phyloP scores from a whole-genome alignment of 2,329 filamentous ascomycete species.

The Cryphonectria radicalis region DNA sequence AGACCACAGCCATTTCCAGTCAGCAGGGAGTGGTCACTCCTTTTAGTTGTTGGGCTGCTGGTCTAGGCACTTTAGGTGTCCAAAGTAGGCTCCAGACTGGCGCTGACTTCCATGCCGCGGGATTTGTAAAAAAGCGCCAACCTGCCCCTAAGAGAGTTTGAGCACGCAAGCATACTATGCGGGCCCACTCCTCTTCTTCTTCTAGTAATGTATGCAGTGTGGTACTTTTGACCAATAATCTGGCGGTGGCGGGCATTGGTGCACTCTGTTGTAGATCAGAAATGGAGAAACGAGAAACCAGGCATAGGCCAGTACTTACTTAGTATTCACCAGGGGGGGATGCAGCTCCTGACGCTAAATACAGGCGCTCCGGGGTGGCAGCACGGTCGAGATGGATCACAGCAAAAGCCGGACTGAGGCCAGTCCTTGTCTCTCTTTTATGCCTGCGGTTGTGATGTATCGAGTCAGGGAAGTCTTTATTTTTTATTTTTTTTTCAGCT shows the following conservation, averaged over 20 bases:
- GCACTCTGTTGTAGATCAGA: neutral
- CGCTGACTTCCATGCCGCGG: neutral
- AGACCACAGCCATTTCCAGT: no score
- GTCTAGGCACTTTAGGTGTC: neutral
- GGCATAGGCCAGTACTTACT: neutral
- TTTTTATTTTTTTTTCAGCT: neutral
- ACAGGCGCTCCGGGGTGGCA: no score
- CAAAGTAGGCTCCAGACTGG: neutral
- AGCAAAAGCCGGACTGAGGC: neutral
- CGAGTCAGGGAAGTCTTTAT: neutral
- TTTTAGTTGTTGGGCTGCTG: no score
- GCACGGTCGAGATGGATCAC: neutral
- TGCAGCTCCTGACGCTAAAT: neutral
- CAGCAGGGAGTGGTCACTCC: no score
- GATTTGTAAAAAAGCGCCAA: neutral
- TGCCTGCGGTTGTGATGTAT: neutral
- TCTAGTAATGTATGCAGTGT: neutral
- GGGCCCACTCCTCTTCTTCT: neutral
- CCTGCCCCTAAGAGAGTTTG: neutral
- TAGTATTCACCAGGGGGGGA: no score
- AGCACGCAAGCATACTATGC: neutral
- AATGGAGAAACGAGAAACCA: neutral
- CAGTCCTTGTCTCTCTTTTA: neutral
- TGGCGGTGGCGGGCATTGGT: neutral
- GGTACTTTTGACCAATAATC: neutral